Evolutionary conservation across 768 basidiomycete genomes (phyloP), one percentile per base, ranked within the genome.

Genomic region (Daedalea quercina): DNA sequence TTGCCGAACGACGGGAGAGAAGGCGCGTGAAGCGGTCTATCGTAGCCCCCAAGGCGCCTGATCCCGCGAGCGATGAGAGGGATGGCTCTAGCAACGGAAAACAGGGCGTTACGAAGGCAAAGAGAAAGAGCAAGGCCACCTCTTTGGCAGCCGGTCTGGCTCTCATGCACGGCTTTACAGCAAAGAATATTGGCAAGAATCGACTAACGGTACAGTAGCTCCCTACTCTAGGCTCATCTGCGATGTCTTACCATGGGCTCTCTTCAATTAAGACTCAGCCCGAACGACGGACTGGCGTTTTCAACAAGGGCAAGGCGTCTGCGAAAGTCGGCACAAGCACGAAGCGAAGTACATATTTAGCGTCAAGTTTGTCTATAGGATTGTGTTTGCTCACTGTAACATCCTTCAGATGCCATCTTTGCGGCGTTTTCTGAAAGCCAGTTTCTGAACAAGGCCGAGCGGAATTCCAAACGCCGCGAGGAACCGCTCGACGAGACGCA

Each of bases 291-390:
- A 58, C 73, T 24, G 85, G 85, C 1, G 79, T 86, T 1, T 85
- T 86, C 57, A 76, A 70, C 57, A 84, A 79, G 65, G 85, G 85
- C 1, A 85, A 75, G 59, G 80, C 82, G 15, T 87, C 85, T 0
- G 60, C 61, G 6, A 76, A 72, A 53, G 67, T 73, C 3, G 59
- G 63, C 54, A 57, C 57, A 52, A 59, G 48, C 40, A 42, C 51
- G 52, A 48, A 67, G 64, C 52, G 67, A 63, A 65, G 65, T 73
- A 53, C 55, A 55, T 58, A 40, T 17, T 3, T 15, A 40, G 7
- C 37, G 13, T 40, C 37, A 8, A 6, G 37, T 17, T 15, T 40
- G 7, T 8, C 37, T 40, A 40, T 6, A 15, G 4, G 11, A 6
- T 11, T 31, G 28, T 31, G n/a, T n/a, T n/a, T n/a, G n/a, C 28